Conservation (phyloP, 805 yeast genomes). For the Lipomyces yamanashiensis region DNA sequence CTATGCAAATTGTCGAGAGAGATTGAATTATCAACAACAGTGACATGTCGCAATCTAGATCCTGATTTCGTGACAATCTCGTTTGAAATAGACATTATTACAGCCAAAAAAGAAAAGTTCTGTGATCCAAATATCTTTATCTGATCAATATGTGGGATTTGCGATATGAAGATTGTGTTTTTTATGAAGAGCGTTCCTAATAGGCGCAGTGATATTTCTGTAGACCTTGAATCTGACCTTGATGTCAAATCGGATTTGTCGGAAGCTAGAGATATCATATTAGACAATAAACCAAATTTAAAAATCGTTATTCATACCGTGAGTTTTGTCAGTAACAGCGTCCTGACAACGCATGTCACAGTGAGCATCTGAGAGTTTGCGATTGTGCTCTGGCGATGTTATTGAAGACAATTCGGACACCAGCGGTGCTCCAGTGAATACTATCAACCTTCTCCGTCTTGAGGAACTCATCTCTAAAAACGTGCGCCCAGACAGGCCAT, state of each 20-base stretch:
- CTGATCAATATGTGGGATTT: conserved; percentile 12
- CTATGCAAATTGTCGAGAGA: neutral
- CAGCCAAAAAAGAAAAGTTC: conserved; percentile 19
- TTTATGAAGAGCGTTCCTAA: neutral
- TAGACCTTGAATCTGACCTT: neutral
- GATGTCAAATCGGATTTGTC: too few species aligned
- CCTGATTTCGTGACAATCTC: conserved; percentile 5
- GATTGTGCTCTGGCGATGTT: neutral
- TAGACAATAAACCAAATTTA: neutral
- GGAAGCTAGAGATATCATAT: neutral
- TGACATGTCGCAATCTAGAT: neutral
- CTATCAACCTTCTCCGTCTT: conserved; percentile 2
- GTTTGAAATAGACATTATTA: conserved; percentile 10
- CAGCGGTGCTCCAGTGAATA: conserved; percentile 19
- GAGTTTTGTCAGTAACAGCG: too few species aligned
- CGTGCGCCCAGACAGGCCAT: too few species aligned
- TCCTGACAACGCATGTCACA: too few species aligned
- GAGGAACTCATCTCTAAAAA: too few species aligned
- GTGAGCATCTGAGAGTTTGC: neutral
- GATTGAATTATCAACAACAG: conserved; percentile 22
- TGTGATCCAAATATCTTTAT: conserved; percentile 11
- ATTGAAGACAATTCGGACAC: neutral
- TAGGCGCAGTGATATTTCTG: neutral
- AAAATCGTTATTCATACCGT: too few species aligned
- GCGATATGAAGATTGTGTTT: conserved; percentile 13